Evolutionary conservation across 805 yeast genomes (phyloP).

Genomic region (Suhomyces xylopsoci): DNA sequence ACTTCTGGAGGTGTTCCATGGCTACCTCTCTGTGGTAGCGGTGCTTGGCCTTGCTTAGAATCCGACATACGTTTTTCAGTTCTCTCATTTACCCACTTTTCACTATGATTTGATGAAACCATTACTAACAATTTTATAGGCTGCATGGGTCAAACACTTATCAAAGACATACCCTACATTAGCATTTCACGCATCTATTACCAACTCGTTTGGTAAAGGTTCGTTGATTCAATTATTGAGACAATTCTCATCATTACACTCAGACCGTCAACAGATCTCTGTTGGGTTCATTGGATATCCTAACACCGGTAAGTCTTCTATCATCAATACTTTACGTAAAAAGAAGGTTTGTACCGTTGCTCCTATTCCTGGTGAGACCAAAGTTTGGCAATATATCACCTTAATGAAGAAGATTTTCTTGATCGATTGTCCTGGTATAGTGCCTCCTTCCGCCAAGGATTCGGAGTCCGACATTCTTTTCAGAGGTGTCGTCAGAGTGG

Average conservation of each 20-base stretch:
- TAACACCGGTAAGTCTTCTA: conserved; percentile 95
- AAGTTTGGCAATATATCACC: conserved; percentile 98
- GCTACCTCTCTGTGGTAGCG: background rate
- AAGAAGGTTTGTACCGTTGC: conserved; percentile 97
- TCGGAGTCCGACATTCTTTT: conserved; percentile 87
- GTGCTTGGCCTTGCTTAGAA: conserved; percentile 62
- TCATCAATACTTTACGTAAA: conserved; percentile 87
- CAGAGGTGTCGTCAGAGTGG: conserved; percentile 98
- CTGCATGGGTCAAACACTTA: conserved; percentile 97
- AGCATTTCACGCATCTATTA: conserved; percentile 97
- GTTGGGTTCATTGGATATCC: conserved; percentile 98
- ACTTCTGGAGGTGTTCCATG: conserved; percentile 49
- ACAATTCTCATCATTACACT: conserved; percentile 86
- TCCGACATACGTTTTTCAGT: conserved; percentile 52
- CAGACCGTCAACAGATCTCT: conserved; percentile 92
- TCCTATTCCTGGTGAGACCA: conserved; percentile 98
- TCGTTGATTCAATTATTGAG: conserved; percentile 88
- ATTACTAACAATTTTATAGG: conserved; percentile 51
- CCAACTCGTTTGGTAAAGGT: conserved; percentile 97
- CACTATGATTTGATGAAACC: background rate
- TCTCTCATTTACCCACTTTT: background rate
- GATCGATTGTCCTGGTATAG: conserved; percentile 98
- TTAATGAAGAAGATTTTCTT: conserved; percentile 92
- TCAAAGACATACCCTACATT: conserved; percentile 90
- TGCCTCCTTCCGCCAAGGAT: conserved; percentile 90